phyloP scores from a whole-genome alignment of 2,329 filamentous ascomycete genomes.

The Beauveria brongniartii region DNA sequence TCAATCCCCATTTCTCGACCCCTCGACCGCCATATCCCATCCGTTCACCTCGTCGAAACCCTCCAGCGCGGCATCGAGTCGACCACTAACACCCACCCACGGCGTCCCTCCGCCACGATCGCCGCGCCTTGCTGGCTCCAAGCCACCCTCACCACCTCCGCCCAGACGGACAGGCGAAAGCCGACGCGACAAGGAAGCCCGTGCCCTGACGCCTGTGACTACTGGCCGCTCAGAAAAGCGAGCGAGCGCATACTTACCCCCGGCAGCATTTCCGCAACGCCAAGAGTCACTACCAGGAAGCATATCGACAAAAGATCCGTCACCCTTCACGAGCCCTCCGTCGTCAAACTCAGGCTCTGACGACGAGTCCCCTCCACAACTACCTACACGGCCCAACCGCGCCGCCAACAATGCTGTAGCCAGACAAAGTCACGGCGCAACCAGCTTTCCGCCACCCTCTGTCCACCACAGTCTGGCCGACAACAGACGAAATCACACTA shows the following conservation, averaged over 20 bases:
- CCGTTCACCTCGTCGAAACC: slow-evolving; percentile 37
- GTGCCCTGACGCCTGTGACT: neutral
- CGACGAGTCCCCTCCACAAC: slow-evolving; percentile 41
- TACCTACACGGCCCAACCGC: slow-evolving; percentile 44
- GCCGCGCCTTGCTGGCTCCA: slow-evolving; percentile 38
- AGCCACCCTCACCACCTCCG: slow-evolving; percentile 55
- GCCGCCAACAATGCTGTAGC: slow-evolving; percentile 17
- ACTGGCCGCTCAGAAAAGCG: slow-evolving; percentile 15
- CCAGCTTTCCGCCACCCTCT: slow-evolving; percentile 43
- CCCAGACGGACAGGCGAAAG: slow-evolving; percentile 55
- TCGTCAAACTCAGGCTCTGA: slow-evolving; percentile 52
- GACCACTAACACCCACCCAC: slow-evolving; percentile 44
- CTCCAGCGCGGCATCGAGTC: slow-evolving; percentile 44
- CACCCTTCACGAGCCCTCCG: slow-evolving; percentile 82
- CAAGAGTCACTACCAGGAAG: slow-evolving; percentile 12
- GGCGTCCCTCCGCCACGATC: slow-evolving; percentile 30
- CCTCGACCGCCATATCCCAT: slow-evolving; percentile 34
- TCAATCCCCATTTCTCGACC: slow-evolving; percentile 38
- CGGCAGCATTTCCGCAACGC: slow-evolving; percentile 42
- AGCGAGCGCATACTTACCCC: slow-evolving; percentile 17
- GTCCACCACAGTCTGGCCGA: slow-evolving; percentile 38
- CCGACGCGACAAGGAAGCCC: slow-evolving; percentile 38
- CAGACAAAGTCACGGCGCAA: slow-evolving; percentile 17
- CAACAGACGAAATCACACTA: slow-evolving; percentile 37
- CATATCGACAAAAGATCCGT: slow-evolving; percentile 38